Evolutionary conservation across 140 eudicot species (phyloP).

Genomic region (Cichorium intybus): DNA sequence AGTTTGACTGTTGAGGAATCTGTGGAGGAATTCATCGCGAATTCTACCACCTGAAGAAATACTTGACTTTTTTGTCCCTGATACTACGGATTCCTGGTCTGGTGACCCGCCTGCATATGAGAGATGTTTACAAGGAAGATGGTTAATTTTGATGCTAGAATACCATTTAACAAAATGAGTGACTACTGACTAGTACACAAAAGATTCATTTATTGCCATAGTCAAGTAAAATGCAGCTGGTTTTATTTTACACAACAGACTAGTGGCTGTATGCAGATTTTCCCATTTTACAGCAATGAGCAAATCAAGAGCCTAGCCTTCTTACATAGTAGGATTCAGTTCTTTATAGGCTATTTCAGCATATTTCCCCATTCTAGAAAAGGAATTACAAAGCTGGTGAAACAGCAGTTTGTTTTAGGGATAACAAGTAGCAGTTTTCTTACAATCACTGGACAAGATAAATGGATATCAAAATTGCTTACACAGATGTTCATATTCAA

Average conservation of each 20-base stretch:
- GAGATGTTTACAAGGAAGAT: slow-evolving; percentile 16
- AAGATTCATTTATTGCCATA: neutral
- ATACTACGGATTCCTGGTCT: slow-evolving; percentile 65
- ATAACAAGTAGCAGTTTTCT: neutral
- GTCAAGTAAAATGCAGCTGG: neutral
- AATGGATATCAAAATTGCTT: neutral
- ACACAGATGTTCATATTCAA: too few species aligned
- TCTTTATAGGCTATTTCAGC: slow-evolving; percentile 14
- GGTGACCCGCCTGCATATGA: slow-evolving; percentile 67
- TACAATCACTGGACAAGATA: slow-evolving; percentile 1
- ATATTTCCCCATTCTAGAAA: neutral
- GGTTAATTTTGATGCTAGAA: slow-evolving; percentile 10
- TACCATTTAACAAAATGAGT: neutral
- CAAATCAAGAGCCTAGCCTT: neutral
- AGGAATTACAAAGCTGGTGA: neutral
- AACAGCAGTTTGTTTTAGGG: neutral
- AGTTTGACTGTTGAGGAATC: slow-evolving; percentile 69
- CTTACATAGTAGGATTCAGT: neutral
- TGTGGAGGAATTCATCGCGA: slow-evolving; percentile 69
- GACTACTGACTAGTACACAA: neutral
- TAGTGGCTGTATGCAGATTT: neutral
- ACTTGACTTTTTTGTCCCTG: slow-evolving; percentile 82
- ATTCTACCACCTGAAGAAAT: slow-evolving; percentile 74
- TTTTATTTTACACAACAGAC: too few species aligned
- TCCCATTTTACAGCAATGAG: neutral